Evolutionary conservation across 768 basidiomycete genomes (phyloP).

Genomic region (Fomitopsis serialis): DNA sequence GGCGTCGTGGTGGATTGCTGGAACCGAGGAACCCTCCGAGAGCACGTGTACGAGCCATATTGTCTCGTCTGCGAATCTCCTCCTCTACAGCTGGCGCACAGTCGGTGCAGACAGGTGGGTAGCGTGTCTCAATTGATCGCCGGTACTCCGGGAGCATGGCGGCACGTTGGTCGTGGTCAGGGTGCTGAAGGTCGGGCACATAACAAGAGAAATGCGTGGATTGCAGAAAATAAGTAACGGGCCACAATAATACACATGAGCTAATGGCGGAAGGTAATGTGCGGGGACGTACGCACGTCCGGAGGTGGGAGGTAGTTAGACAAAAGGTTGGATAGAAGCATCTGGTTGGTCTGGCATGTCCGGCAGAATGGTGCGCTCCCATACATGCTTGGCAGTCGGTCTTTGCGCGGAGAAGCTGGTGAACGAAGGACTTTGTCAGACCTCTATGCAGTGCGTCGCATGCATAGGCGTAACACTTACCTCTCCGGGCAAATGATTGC

Average conservation of each 20-base stretch:
- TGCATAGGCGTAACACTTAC: slow-evolving; percentile 31
- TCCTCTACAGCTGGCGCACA: slow-evolving; percentile 82
- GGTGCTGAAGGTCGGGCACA: slow-evolving; percentile 47
- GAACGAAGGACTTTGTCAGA: not conserved
- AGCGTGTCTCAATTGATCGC: slow-evolving; percentile 69
- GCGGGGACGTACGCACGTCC: slow-evolving; percentile 43
- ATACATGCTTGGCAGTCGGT: slow-evolving; percentile 61
- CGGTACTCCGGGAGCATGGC: slow-evolving; percentile 67
- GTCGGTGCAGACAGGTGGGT: slow-evolving; percentile 78
- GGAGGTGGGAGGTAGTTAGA: slow-evolving; percentile 83
- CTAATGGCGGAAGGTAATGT: not conserved
- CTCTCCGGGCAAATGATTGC: slow-evolving; percentile 65
- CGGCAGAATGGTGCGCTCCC: slow-evolving; percentile 71
- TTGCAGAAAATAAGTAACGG: not conserved
- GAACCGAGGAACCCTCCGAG: slow-evolving; percentile 66
- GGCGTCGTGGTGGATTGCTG: slow-evolving; percentile 34
- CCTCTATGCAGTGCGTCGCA: not conserved
- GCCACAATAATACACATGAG: slow-evolving; percentile 1
- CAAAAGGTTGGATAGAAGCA: slow-evolving; percentile 77
- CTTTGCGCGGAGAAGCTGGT: slow-evolving; percentile 65
- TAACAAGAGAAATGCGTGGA: not conserved
- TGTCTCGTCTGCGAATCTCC: slow-evolving; percentile 70
- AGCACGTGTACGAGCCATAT: slow-evolving; percentile 76
- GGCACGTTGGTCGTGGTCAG: slow-evolving; percentile 61
- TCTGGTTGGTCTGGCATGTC: slow-evolving; percentile 90